These are phyloP conservation scores for Fusarium ambrosium DNA, from an alignment of 2,329 filamentous ascomycete genomes.

Conservation along the genomic window DNA sequence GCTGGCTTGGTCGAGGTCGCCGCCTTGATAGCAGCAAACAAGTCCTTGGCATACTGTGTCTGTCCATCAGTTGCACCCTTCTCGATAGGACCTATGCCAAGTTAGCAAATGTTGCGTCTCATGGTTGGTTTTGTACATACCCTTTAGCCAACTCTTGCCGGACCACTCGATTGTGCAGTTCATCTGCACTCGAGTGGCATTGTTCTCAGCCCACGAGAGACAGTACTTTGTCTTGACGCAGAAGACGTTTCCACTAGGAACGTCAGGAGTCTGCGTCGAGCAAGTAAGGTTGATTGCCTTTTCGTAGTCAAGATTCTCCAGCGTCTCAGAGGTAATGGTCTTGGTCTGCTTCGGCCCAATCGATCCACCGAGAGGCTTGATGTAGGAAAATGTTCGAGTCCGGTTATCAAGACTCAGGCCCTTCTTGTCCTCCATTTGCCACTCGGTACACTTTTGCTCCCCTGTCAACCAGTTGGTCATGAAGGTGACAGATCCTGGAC, in stretches of 20 bases:
- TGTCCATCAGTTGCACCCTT: conserved; percentile 96
- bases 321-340: conserved; percentile 85
- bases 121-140: conserved; percentile 62
- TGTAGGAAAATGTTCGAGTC: conserved; percentile 83
- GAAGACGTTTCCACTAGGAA: conserved; percentile 94
- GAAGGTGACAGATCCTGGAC: conserved; percentile 81
- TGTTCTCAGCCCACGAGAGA: conserved; percentile 90
- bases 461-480: conserved; percentile 88
- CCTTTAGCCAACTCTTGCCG: conserved; percentile 98
- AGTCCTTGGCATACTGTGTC: conserved; percentile 81
- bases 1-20: conserved; percentile 77
- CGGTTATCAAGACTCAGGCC: conserved; percentile 82
- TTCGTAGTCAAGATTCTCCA: conserved; percentile 90
- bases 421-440: conserved; percentile 88
- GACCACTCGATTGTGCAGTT: conserved; percentile 96
- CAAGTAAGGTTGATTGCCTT: conserved; percentile 87
- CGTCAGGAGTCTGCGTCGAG: conserved; percentile 91
- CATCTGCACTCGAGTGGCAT: conserved; percentile 86
- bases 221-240: conserved; percentile 94
- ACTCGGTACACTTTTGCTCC: conserved; percentile 90
- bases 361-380: conserved; percentile 86
- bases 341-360: conserved; percentile 96
- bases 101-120: conserved; percentile 47
- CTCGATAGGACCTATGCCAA: conserved; percentile 83
- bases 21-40: conserved; percentile 80